Evolutionary conservation across 2,329 filamentous ascomycete genomes (phyloP).

Genomic region (Trichoderma cornu-damae): DNA sequence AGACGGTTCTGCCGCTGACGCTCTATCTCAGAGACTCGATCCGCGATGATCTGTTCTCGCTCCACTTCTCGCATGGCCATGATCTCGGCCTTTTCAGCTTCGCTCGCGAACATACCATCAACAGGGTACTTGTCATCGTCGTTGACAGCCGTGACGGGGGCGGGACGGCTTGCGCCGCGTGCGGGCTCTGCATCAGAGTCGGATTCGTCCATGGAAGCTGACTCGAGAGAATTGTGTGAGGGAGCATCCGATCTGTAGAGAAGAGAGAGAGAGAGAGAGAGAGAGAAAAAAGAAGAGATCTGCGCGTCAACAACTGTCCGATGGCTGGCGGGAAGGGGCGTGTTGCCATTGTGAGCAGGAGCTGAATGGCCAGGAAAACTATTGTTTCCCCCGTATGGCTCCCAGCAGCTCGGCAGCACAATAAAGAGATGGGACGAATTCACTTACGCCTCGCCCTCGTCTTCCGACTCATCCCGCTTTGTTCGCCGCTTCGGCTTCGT

Average conservation of each 20-base stretch:
- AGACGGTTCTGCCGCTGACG: conserved; percentile 76
- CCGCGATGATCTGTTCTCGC: conserved; percentile 82
- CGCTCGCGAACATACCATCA: conserved; percentile 76
- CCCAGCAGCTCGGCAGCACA: neutral
- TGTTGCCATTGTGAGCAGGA: conserved; percentile 2
- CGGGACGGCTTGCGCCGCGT: conserved; percentile 35
- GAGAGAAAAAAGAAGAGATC: neutral
- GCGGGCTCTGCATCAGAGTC: conserved; percentile 56
- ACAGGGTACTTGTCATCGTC: conserved; percentile 71
- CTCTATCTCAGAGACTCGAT: conserved; percentile 78
- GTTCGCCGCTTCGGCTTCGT: conserved; percentile 49
- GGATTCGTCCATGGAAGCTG: conserved; percentile 85
- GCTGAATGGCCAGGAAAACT: neutral
- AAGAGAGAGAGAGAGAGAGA: neutral
- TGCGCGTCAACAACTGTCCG: conserved; percentile 17
- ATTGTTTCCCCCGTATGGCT: neutral
- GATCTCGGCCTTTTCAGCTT: conserved; percentile 70
- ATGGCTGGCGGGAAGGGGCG: neutral
- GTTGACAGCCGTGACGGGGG: conserved; percentile 44
- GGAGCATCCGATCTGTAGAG: conserved; percentile 57
- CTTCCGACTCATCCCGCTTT: conserved; percentile 46
- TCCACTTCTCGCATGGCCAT: conserved; percentile 85
- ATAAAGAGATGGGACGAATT: conserved; percentile 3
- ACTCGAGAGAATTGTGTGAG: conserved; percentile 69
- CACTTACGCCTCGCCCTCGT: conserved; percentile 54